Base-by-base conservation (phyloP, 352 stramenopile genomes). In the Globisporangium takayamanum region DNA sequence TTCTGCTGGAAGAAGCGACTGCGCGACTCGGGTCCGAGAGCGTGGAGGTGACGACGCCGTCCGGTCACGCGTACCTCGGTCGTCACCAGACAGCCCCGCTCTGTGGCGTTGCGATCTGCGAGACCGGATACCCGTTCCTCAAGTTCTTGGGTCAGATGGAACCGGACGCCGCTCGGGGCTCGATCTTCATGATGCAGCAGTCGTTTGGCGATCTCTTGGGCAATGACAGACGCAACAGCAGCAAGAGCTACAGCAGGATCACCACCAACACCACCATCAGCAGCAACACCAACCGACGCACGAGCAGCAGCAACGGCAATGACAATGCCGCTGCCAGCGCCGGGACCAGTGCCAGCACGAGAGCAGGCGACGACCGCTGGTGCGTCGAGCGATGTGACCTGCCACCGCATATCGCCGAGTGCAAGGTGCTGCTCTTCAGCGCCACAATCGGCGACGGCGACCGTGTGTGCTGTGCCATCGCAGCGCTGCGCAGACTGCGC, bases 1-100 rank as follows among this genome's bases (percentile, higher is more conserved):
- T 87, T 22, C 59, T 89, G 15, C 54, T 89, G 5, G 79, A 89
- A 56, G 76, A 87, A 60, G 68, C 76, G 0, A 50, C 86, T 20
- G 66, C 67, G 8, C 57, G 68, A 11, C 28, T 78, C 4, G 59
- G 65, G 2, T 75, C 69, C 3, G 55, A 72, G 28, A 50, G 55
- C 22, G 70, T 76, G 37, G 50, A 82, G 14, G 55, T 87, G 3
- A 46, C 57, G 0, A 79, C 71, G 20, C 60, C 62, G 1, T 69
- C 57, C 2, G 74, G 76, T 1, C 54, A 77, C 45, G 42, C 60
- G 28, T 72, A 80, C 33, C 49, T 62, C 0, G 75, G 78, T 2
- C 44, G 74, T 0, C 56, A 66, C 47, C 59, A 63, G 5, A 58
- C 50, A 3, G 45, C 69, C 1, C 46, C 47, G 15, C 56, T 80